Evolutionary conservation across 2,329 filamentous ascomycete species (phyloP), one percentile per base, ranked within the genome.

Genomic region (Myriosclerotinia scirpicola): DNA sequence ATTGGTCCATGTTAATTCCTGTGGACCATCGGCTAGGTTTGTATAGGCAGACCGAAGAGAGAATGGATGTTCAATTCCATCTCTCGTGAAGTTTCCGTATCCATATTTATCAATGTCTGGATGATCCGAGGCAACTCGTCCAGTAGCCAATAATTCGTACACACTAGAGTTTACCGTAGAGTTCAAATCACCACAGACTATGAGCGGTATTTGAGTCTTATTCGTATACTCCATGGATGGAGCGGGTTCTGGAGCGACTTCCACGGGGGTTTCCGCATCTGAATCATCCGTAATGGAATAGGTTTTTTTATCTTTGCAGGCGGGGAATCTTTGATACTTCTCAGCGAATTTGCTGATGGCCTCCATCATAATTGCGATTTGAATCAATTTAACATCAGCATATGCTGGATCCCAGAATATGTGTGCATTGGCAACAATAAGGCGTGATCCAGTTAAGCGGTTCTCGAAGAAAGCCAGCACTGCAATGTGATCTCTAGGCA

Each of bases 401-500:
- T 91, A 89, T 5, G 86, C 88, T 2, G 92, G 92, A 74, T 99
- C 93, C 95, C 95, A 99, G 74, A 92, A 96, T 63, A 98, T 83
- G 81, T 99, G 95, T 6, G 92, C 91, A 76, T 98, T 98, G 72
- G 92, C 92, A 46, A 98, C 88, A 70, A 99, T 96, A 75, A 98
- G 81, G 66, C 95, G 89, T 17, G 92, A 89, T n/a, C 95, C 95
- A 0, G 94, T 97, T 68, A 86, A 81, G 48, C 94, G 87, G 74
- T 96, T 97, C 79, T 99, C 95, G 69, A 99, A 87, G 81, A 98
- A 96, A 66, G 90, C 88, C 58, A 97, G 87, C 58, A 97, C 90
- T 20, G 91, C 95, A 78, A 99, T 97, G 77, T 98, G 94, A 82
- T 99, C 95, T 80, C 95, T 92, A 69, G 94, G 93, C 95, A 97